Conservation (phyloP, 257 asterid genomes). For the Solanum commersonii region DNA sequence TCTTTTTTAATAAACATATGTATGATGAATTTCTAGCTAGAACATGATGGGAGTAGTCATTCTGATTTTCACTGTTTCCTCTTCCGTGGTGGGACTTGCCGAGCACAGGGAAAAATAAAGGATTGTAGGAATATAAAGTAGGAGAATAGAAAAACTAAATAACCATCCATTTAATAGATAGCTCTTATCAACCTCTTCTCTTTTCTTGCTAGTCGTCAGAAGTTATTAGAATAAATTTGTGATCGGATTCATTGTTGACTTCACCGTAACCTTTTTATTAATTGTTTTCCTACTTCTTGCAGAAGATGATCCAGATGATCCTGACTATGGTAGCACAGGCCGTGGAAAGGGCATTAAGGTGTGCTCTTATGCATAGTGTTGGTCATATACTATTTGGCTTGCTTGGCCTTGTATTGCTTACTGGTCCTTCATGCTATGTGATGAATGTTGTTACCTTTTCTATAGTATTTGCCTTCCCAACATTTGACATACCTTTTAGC, state of each 20-base stretch:
- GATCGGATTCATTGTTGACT: background rate
- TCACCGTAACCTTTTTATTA: background rate
- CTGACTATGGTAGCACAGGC: slow-evolving; percentile 54
- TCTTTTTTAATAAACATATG: no score
- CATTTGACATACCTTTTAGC: background rate
- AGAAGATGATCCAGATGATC: slow-evolving; percentile 97
- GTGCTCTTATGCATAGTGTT: background rate
- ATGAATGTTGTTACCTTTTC: background rate
- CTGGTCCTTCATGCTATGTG: background rate
- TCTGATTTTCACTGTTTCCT: background rate
- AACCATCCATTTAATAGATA: background rate
- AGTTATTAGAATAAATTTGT: background rate
- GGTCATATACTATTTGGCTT: background rate
- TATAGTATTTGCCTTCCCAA: background rate
- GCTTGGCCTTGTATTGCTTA: background rate
- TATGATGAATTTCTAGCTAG: no score
- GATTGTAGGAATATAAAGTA: background rate
- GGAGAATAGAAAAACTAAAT: background rate
- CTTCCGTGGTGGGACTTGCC: background rate
- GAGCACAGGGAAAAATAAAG: background rate
- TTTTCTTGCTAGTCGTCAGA: background rate
- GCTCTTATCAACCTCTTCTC: background rate
- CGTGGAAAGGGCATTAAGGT: slow-evolving; percentile 62
- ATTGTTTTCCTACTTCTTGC: slow-evolving; percentile 18
- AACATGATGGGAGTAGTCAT: no score